A percentile compares a stretch with the other conserved stretches of the same genome.
phyloP scores from a whole-genome alignment of 805 yeast species.

The Kazachstania bromeliacearum region DNA sequence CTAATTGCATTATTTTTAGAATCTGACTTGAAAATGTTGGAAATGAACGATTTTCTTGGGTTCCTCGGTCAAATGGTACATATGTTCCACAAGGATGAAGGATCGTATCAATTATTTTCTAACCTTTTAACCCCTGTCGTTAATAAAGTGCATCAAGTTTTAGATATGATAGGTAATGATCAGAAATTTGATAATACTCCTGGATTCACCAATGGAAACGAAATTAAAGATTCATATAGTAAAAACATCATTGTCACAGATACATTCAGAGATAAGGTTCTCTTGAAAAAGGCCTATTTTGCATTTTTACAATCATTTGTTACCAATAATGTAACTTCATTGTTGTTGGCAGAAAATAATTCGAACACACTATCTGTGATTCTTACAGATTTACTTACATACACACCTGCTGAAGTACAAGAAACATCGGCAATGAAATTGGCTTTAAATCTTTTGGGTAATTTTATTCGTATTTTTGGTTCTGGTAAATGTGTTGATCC shows the following conservation, averaged over 20 bases:
- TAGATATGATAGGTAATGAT: conserved; percentile 37
- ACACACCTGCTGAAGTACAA: conserved; percentile 45
- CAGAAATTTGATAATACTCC: no score
- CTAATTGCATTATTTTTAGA: conserved; percentile 58
- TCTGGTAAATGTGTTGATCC: conserved; percentile 57
- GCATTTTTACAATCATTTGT: conserved; percentile 60
- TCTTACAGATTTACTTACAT: conserved; percentile 53
- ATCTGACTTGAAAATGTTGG: conserved; percentile 48
- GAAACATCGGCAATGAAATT: conserved; percentile 61
- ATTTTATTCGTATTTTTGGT: conserved; percentile 56
- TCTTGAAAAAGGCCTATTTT: conserved; percentile 61
- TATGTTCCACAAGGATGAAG: conserved; percentile 54
- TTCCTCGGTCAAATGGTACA: conserved; percentile 86
- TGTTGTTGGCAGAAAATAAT: conserved; percentile 64
- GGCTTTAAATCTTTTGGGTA: conserved; percentile 58
- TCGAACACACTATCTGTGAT: conserved; percentile 49
- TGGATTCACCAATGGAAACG: conserved; percentile 8
- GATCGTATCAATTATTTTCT: conserved; percentile 63
- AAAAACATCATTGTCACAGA: conserved; percentile 43
- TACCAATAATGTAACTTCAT: conserved; percentile 68
- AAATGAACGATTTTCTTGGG: conserved; percentile 70
- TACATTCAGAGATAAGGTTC: conserved; percentile 51
- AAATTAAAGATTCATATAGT: conserved; percentile 4
- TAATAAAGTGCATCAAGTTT: conserved; percentile 46
- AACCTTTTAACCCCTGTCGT: conserved; percentile 68